Conservation (phyloP, 441 rosid genomes). For the Jatropha multifida region DNA sequence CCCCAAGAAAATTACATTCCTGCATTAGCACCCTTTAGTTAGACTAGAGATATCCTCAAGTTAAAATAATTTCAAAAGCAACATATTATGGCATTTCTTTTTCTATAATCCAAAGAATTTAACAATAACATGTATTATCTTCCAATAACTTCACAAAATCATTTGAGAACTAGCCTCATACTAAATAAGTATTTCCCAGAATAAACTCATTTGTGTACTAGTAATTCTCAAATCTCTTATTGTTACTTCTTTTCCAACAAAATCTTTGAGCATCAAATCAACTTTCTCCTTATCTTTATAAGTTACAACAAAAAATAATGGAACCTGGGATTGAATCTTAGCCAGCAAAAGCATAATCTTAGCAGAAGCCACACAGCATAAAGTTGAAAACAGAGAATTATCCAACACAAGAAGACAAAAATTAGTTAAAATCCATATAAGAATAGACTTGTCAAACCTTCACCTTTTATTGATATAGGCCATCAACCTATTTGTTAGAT, state of each 20-base stretch:
- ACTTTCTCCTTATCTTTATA: not conserved
- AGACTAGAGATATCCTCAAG: not conserved
- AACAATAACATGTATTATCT: not conserved
- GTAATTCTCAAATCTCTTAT: constrained; percentile 5
- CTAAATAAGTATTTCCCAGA: not conserved
- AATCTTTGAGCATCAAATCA: not conserved
- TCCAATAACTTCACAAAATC: not conserved
- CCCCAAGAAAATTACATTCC: not conserved
- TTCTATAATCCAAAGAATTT: not conserved
- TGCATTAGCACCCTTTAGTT: not conserved
- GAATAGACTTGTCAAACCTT: constrained; percentile 7
- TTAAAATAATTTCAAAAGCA: not conserved
- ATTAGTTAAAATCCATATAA: not conserved
- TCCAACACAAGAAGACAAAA: constrained; percentile 3
- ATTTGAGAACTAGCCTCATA: not conserved
- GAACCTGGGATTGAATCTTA: not conserved
- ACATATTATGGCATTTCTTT: not conserved
- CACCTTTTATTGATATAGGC: constrained; percentile 81
- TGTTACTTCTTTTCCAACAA: not conserved
- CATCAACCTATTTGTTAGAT: constrained; percentile 80
- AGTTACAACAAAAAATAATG: not conserved
- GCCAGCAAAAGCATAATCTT: not conserved
- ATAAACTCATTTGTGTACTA: not conserved
- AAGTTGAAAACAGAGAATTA: constrained; percentile 2
- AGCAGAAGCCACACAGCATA: constrained; percentile 1